Percentiles rank a stretch among this genome's conserved stretches.
Evolutionary conservation across 2,329 filamentous ascomycete species (phyloP).

Genomic region (Neopestalotiopsis sp.): DNA sequence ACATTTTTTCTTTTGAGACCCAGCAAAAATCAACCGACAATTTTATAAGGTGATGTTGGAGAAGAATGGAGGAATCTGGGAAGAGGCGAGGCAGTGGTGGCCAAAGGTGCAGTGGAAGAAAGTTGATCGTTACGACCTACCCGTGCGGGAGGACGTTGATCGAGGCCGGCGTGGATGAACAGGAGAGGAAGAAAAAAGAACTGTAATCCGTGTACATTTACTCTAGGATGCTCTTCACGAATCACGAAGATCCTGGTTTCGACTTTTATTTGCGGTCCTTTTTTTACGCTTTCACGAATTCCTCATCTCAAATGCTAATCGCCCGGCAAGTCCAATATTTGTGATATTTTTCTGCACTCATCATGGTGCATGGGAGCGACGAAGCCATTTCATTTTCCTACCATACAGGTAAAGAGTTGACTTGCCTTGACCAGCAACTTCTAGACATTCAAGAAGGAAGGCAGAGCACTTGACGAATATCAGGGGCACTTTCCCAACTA

Average conservation of each 20-base stretch:
- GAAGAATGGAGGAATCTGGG: background rate
- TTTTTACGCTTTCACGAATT: background rate
- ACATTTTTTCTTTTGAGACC: no score
- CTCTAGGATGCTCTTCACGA: conserved; percentile 32
- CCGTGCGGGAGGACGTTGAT: conserved; percentile 3
- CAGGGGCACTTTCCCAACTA: no score
- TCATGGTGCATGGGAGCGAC: background rate
- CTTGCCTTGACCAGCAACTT: no score
- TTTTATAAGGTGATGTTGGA: background rate
- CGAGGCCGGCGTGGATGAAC: conserved; percentile 6
- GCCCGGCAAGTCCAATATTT: background rate
- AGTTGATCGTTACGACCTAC: background rate
- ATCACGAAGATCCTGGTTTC: conserved; percentile 32
- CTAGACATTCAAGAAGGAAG: no score
- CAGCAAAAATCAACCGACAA: background rate
- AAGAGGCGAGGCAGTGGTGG: background rate
- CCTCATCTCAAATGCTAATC: background rate
- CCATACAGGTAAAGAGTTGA: no score
- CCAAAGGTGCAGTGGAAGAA: conserved; percentile 8
- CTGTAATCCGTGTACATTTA: conserved; percentile 48
- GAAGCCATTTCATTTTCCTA: no score
- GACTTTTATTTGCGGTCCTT: conserved; percentile 12
- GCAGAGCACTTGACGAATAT: no score
- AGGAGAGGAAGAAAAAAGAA: conserved; percentile 23
- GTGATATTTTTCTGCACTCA: background rate